These are phyloP conservation scores for Ceratobasidium papillatum DNA, from an alignment of 1,284 basidiomycete genomes.

Conservation along the genomic window DNA sequence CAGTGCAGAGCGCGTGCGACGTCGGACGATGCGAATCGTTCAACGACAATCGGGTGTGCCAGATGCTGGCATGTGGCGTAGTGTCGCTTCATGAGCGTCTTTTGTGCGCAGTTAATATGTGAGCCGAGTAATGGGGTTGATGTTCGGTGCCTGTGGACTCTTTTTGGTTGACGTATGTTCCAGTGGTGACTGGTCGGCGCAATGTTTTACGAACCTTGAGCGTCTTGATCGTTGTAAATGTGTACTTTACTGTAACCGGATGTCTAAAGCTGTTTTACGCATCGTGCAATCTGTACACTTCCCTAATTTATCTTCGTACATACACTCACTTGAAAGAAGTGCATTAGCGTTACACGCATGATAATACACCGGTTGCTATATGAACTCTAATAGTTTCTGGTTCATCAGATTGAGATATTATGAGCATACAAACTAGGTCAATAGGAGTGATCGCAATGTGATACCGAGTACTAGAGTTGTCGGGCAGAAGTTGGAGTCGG, in stretches of 20 bases:
- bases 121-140: background rate
- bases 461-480: background rate
- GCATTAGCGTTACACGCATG: background rate
- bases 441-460: background rate
- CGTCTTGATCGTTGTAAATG: slow-evolving; percentile 25
- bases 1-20: slow-evolving; percentile 28
- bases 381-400: background rate
- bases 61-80: slow-evolving; percentile 41
- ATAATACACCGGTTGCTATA: background rate
- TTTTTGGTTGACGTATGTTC: slow-evolving; percentile 20
- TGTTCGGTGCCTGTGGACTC: background rate
- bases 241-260: slow-evolving; percentile 40
- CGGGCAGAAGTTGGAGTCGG: slow-evolving; percentile 19
- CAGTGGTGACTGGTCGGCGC: slow-evolving; percentile 12
- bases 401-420: slow-evolving; percentile 27
- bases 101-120: background rate
- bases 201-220: slow-evolving; percentile 36
- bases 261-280: slow-evolving; percentile 33
- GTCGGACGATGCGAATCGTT: slow-evolving; percentile 33
- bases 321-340: slow-evolving; percentile 13
- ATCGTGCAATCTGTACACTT: slow-evolving; percentile 38
- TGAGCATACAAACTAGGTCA: slow-evolving; percentile 3
- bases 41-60: slow-evolving; percentile 36
- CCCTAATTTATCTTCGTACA: slow-evolving; percentile 33
- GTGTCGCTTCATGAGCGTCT: slow-evolving; percentile 33